Evolutionary conservation across 345 rosid genomes (phyloP).

Genomic region (Populus pruinosa): DNA sequence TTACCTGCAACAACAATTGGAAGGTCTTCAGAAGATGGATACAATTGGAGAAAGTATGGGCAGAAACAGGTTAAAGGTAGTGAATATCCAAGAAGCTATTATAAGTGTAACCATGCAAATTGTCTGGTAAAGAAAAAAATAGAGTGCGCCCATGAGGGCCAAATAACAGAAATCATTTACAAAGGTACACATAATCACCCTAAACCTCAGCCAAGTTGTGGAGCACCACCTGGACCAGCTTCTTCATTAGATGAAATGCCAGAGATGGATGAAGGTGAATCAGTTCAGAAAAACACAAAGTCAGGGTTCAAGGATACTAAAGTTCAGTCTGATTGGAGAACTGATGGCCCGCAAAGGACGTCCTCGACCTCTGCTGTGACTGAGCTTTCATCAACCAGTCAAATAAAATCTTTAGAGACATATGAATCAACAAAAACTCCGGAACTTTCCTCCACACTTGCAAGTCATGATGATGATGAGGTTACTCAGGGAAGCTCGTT

Average conservation of each 20-base stretch:
- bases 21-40: constrained; percentile 55
- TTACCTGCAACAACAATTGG: constrained; percentile 26
- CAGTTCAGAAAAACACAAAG: constrained; percentile 32
- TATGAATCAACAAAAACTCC: constrained; percentile 48
- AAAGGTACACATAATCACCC: constrained; percentile 58
- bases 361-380: constrained; percentile 53
- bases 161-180: constrained; percentile 63
- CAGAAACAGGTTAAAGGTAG: constrained; percentile 69
- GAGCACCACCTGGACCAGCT: constrained; percentile 33
- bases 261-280: constrained; percentile 35
- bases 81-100: constrained; percentile 64
- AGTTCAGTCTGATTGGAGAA: constrained; percentile 30
- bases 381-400: constrained; percentile 39
- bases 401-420: constrained; percentile 31
- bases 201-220: constrained; percentile 45
- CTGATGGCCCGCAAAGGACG: constrained; percentile 54
- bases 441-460: constrained; percentile 63
- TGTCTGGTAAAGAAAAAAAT: constrained; percentile 60
- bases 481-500: constrained; percentile 61
- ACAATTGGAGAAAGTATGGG: constrained; percentile 67
- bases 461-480: constrained; percentile 70
- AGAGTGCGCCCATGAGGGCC: constrained; percentile 57
- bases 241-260: constrained; percentile 33
- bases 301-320: constrained; percentile 31
- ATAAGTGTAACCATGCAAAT: constrained; percentile 54